phyloP scores from a whole-genome alignment of 2,329 filamentous ascomycete species.

The Epichloe gansuensis region DNA sequence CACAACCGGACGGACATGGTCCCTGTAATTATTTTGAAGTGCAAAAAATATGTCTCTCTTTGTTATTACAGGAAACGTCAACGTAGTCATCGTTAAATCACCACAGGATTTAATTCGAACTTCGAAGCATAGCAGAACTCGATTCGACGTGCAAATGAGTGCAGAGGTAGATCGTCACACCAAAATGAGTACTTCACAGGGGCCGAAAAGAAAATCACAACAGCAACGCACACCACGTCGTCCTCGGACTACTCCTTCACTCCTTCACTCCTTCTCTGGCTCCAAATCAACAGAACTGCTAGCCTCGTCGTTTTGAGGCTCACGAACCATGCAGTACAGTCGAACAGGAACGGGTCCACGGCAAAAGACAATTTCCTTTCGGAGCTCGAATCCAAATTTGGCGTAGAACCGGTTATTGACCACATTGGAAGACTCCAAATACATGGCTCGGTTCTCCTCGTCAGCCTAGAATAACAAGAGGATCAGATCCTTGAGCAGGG shows the following conservation, averaged over 20 bases:
- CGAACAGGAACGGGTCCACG: conserved; percentile 45
- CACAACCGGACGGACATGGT: neutral
- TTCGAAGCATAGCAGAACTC: neutral
- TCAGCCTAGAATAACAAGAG: conserved; percentile 45
- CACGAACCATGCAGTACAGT: conserved; percentile 71
- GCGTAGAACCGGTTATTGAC: conserved; percentile 60
- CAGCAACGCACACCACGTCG: neutral
- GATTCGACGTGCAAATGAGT: neutral
- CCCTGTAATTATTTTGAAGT: neutral
- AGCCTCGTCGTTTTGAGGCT: conserved; percentile 36
- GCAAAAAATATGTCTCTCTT: neutral
- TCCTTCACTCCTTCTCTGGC: conserved; percentile 1
- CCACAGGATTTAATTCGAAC: neutral
- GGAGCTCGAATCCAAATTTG: conserved; percentile 59
- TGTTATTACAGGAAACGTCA: neutral
- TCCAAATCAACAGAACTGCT: neutral
- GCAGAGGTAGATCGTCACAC: neutral
- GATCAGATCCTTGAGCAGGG: neutral
- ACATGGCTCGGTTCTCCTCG: conserved; percentile 51
- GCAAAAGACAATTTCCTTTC: conserved; percentile 49
- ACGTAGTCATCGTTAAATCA: neutral
- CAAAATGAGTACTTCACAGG: too few species aligned
- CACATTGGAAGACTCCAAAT: conserved; percentile 64
- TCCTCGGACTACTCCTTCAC: neutral
- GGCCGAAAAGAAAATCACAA: neutral